phyloP scores from a whole-genome alignment of 345 rosid species.

The Adansonia digitata region DNA sequence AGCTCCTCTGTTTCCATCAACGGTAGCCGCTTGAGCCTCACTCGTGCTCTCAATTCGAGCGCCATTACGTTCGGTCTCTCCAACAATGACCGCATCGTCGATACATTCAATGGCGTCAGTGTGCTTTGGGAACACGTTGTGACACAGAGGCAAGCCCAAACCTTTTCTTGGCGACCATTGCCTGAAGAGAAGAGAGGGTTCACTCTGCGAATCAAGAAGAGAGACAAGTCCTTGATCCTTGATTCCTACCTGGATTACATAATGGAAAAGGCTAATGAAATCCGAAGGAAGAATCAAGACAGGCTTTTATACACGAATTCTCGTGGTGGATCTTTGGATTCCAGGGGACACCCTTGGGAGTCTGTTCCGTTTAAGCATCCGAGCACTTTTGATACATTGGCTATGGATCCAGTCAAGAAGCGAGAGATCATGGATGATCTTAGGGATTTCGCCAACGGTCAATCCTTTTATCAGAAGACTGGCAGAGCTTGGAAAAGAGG shows the following conservation, averaged over 20 bases:
- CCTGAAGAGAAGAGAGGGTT: slow-evolving; percentile 98
- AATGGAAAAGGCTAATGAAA: slow-evolving; percentile 76
- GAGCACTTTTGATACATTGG: slow-evolving; percentile 82
- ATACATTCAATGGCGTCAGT: slow-evolving; percentile 47
- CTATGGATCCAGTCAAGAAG: slow-evolving; percentile 75
- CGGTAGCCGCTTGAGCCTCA: slow-evolving; percentile 79
- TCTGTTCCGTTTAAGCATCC: slow-evolving; percentile 96
- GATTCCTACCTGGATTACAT: slow-evolving; percentile 60
- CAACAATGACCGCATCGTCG: slow-evolving; percentile 73
- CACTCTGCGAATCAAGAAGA: slow-evolving; percentile 67
- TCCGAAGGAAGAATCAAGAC: slow-evolving; percentile 66
- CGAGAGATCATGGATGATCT: slow-evolving; percentile 61
- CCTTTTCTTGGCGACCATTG: slow-evolving; percentile 85
- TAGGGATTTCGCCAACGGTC: slow-evolving; percentile 62
- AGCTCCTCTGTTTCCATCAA: slow-evolving; percentile 68
- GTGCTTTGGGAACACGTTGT: slow-evolving; percentile 95
- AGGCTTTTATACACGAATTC: slow-evolving; percentile 78
- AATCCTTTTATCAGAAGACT: slow-evolving; percentile 69
- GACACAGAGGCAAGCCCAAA: slow-evolving; percentile 76
- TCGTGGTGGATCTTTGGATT: slow-evolving; percentile 79
- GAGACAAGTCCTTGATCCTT: slow-evolving; percentile 55
- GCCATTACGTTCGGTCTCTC: slow-evolving; percentile 86
- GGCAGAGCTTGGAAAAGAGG: slow-evolving; percentile 98
- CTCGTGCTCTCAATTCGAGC: slow-evolving; percentile 83
- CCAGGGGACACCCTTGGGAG: slow-evolving; percentile 97